Evolutionary conservation across 2,329 filamentous ascomycete species (phyloP).

Genomic region (Microcera coccophila): DNA sequence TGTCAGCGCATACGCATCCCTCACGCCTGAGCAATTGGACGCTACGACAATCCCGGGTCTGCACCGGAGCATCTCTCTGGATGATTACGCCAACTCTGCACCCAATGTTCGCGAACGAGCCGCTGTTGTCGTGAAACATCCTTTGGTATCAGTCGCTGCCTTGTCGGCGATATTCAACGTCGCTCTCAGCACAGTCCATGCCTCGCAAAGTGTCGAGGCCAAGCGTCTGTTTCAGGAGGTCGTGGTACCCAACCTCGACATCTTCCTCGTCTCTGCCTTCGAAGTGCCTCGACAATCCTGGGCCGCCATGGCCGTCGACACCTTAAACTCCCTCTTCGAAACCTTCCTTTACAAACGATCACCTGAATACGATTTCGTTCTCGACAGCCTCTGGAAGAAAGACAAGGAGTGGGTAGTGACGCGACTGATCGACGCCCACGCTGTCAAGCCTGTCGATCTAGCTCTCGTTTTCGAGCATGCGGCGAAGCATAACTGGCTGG

Average conservation of each 20-base stretch:
- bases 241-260: slow-evolving; percentile 68
- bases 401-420: slow-evolving; percentile 83
- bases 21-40: slow-evolving; percentile 72
- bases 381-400: slow-evolving; percentile 88
- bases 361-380: slow-evolving; percentile 77
- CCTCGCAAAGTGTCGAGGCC: slow-evolving; percentile 60
- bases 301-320: slow-evolving; percentile 70
- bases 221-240: slow-evolving; percentile 64
- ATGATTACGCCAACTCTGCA: slow-evolving; percentile 50
- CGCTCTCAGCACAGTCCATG: slow-evolving; percentile 57
- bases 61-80: slow-evolving; percentile 67
- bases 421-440: slow-evolving; percentile 77
- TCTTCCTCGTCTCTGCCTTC: slow-evolving; percentile 75
- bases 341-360: slow-evolving; percentile 78
- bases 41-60: slow-evolving; percentile 80
- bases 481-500: slow-evolving; percentile 76
- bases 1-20: slow-evolving; percentile 77
- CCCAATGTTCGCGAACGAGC: slow-evolving; percentile 51
- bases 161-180: slow-evolving; percentile 66
- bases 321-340: slow-evolving; percentile 72
- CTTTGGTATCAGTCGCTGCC: slow-evolving; percentile 83
- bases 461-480: slow-evolving; percentile 58
- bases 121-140: slow-evolving; percentile 69
- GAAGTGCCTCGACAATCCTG: slow-evolving; percentile 70
- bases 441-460: slow-evolving; percentile 58